A percentile compares a stretch with the other conserved stretches of the same genome.
Evolutionary conservation across 495 filamentous ascomycete genomes (phyloP).

Genomic region (Neurospora intermedia): DNA sequence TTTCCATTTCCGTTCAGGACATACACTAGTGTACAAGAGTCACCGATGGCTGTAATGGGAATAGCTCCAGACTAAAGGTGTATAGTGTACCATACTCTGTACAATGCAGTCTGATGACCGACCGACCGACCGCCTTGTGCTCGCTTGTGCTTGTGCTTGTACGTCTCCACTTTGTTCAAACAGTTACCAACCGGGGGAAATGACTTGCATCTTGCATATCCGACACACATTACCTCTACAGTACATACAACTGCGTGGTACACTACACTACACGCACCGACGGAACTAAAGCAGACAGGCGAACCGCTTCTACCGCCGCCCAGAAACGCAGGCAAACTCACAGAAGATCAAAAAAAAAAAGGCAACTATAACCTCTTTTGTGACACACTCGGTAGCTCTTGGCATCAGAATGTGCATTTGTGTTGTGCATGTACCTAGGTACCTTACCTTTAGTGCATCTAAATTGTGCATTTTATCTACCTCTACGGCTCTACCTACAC

Average conservation of each 20-base stretch:
- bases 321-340: not conserved
- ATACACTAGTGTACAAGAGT: not conserved
- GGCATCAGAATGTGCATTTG: not conserved
- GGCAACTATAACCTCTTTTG: not conserved
- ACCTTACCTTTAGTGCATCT: too few species aligned
- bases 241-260: not conserved
- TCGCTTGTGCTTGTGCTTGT: too few species aligned
- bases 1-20: not conserved
- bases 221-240: too few species aligned
- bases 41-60: not conserved
- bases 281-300: too few species aligned
- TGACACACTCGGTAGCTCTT: not conserved
- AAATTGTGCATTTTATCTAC: not conserved
- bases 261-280: too few species aligned
- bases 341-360: not conserved
- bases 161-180: too few species aligned
- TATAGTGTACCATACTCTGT: too few species aligned
- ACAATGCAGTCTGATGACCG: not conserved
- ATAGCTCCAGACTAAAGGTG: not conserved
- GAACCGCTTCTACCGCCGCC: not conserved
- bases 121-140: too few species aligned
- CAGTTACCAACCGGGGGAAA: not conserved
- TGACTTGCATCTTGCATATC: not conserved
- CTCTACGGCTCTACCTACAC: too few species aligned
- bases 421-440: too few species aligned